Evolutionary conservation across 495 filamentous ascomycete genomes (phyloP).

Genomic region (Schizothecium vesticola): DNA sequence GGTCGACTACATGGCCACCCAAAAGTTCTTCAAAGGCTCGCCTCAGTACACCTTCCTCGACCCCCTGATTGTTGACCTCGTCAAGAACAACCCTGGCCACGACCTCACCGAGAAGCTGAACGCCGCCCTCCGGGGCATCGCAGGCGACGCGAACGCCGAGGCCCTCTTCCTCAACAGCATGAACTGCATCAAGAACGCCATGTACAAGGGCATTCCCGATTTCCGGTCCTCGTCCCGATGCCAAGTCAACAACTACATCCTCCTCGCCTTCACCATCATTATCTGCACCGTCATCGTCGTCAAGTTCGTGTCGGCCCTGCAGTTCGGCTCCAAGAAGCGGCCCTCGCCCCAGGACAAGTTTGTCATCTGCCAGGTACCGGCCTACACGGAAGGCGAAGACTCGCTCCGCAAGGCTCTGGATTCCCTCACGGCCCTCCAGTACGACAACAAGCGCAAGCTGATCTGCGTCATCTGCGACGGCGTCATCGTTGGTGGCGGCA

Average conservation of each 20-base stretch:
- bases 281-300: conserved; percentile 71
- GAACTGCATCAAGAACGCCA: conserved; percentile 76
- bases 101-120: conserved; percentile 69
- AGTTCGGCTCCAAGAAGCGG: conserved; percentile 86
- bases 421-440: conserved; percentile 87
- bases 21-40: conserved; percentile 40
- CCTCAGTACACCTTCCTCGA: conserved; percentile 65
- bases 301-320: conserved; percentile 92
- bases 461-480: conserved; percentile 93
- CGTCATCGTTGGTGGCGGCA: conserved; percentile 93
- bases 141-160: conserved; percentile 32
- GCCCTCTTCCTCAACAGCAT: conserved; percentile 50
- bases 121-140: conserved; percentile 32
- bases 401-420: conserved; percentile 86
- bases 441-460: conserved; percentile 95
- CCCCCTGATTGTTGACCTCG: conserved; percentile 51
- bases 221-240: conserved; percentile 74
- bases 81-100: conserved; percentile 67
- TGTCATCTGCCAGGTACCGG: conserved; percentile 95
- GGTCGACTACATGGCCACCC: conserved; percentile 82
- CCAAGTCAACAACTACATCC: conserved; percentile 86
- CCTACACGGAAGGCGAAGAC: conserved; percentile 97
- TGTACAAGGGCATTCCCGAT: conserved; percentile 77
- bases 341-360: conserved; percentile 95
- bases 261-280: conserved; percentile 78